Base-by-base conservation (phyloP, 2,329 filamentous ascomycete species). In the Venturia asperata region DNA sequence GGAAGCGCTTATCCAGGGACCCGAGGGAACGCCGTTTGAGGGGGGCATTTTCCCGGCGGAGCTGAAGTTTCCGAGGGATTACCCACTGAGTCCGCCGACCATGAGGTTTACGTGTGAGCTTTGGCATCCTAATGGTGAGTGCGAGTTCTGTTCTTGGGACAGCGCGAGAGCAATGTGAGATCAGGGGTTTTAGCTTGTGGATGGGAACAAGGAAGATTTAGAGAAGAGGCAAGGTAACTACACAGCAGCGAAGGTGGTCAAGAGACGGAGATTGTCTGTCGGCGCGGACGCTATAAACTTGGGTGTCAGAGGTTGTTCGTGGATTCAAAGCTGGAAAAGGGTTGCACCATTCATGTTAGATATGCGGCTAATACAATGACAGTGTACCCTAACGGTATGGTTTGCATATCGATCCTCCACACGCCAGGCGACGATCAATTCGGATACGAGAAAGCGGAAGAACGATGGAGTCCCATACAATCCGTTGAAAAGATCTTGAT, bases 391-490 rank as follows among this genome's bases (percentile, higher is more conserved):
- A 93, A 89, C 74, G 93, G 93, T 68, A 85, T 93, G 21, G 94
- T 97, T 71, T 97, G 93, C 80, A 97, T 97, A 73, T 96, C 91
- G n/a, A 97, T 97, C 79, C 87, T 97, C 1, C 93, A 97, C 77
- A 89, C 93, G 3, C 93, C 93, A 2, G 93, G 94, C 72, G 93
- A 97, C 78, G 93, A 97, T 77, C 94, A 94, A 64, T 97, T 97
- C 80, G 92, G 96, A 81, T 97, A 97, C 83, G 93, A 97, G 78
- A 90, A 93, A 71, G 93, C 94, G 9, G 92, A 89, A 1, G 94
- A 97, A 80, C 87, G 93, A 68, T 97, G 93, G 93, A 93, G 89
- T 37, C 93, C 93, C 15, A 96, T 97, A 68, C 94, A 97, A 80
- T 94, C 89, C 67, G 93, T 97, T 70, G 94, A 97, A 79, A 97